Percentiles rank a stretch among this genome's conserved stretches.
Conservation (phyloP, 257 asterid species). For the Scutellaria baicalensis region DNA sequence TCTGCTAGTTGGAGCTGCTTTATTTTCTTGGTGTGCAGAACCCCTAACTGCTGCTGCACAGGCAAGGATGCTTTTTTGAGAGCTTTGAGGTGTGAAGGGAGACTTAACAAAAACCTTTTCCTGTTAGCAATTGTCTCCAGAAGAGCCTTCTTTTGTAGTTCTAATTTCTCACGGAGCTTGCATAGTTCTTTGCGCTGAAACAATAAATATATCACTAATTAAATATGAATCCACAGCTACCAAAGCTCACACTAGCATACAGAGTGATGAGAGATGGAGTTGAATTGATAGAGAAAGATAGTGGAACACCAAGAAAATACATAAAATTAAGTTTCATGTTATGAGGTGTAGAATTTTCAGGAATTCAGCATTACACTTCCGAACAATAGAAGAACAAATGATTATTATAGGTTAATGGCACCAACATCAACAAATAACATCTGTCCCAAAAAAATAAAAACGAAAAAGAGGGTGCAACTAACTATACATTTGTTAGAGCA, state of each 20-base stretch:
- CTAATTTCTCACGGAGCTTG: constrained; percentile 75
- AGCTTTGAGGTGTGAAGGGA: constrained; percentile 96
- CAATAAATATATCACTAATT: constrained; percentile 15
- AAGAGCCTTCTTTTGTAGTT: constrained; percentile 73
- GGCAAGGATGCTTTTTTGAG: constrained; percentile 97
- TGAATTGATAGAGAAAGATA: background rate
- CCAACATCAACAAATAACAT: background rate
- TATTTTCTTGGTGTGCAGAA: constrained; percentile 70
- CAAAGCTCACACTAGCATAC: constrained; percentile 4
- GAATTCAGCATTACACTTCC: background rate
- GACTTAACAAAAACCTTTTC: constrained; percentile 82
- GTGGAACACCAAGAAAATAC: background rate
- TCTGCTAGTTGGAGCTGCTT: constrained; percentile 95
- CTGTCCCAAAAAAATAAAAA: background rate
- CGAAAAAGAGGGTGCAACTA: background rate
- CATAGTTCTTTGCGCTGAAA: constrained; percentile 90
- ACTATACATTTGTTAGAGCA: background rate
- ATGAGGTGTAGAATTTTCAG: background rate
- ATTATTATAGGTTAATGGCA: background rate
- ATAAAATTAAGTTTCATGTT: background rate
- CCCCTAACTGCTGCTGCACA: constrained; percentile 78
- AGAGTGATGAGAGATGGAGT: background rate
- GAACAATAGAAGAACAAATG: background rate
- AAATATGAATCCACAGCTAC: background rate
- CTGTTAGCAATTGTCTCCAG: constrained; percentile 79